Percentiles rank a stretch among this genome's conserved stretches.
Evolutionary conservation across 768 basidiomycete species (phyloP).

Genomic region (Pleurotus tuber-regium): DNA sequence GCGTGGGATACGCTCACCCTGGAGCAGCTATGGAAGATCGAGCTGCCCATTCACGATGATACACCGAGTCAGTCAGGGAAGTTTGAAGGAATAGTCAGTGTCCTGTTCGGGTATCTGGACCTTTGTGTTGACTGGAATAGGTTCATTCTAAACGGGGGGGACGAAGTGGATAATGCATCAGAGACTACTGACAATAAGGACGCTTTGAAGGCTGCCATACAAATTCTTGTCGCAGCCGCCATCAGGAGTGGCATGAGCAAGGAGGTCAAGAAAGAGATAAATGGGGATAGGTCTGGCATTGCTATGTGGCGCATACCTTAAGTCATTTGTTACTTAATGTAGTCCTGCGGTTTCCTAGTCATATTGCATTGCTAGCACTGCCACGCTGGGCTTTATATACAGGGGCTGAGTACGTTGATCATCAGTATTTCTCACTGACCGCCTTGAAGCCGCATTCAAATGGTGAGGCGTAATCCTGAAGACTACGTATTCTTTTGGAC

Average conservation of each 20-base stretch:
- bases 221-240: constrained; percentile 52
- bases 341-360: too few species aligned
- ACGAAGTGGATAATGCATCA: constrained; percentile 10
- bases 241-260: constrained; percentile 51
- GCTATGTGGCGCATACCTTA: constrained; percentile 67
- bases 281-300: constrained; percentile 56
- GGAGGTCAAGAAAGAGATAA: constrained; percentile 54
- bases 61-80: constrained; percentile 29
- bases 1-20: constrained; percentile 65
- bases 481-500: constrained; percentile 49
- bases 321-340: neutral
- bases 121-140: constrained; percentile 64
- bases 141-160: constrained; percentile 30
- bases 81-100: constrained; percentile 53
- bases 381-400: too few species aligned
- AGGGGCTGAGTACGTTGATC: neutral
- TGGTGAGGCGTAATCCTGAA: constrained; percentile 19
- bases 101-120: constrained; percentile 57
- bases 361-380: too few species aligned
- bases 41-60: constrained; percentile 36
- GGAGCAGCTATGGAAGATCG: constrained; percentile 53
- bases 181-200: constrained; percentile 27
- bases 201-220: constrained; percentile 46
- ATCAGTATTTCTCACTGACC: neutral
- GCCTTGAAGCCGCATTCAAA: too few species aligned